Percentiles rank a stretch among this genome's conserved stretches.
phyloP scores from a whole-genome alignment of 768 basidiomycete species.

The Russula sp. region DNA sequence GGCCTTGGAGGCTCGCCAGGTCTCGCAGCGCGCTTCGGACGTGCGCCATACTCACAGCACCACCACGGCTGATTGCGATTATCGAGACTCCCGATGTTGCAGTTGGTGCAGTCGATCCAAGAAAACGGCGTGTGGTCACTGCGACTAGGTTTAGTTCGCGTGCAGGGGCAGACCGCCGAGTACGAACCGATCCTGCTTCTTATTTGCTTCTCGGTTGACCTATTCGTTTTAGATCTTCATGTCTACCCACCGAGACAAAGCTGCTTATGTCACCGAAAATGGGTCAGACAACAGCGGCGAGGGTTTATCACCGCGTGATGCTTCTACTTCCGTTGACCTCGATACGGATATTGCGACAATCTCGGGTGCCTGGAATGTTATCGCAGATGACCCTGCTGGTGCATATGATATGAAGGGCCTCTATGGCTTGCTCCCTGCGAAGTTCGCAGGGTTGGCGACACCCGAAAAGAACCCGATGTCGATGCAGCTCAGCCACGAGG shows the following conservation, averaged over 20 bases:
- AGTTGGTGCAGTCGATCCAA: constrained; percentile 84
- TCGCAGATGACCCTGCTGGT: constrained; percentile 46
- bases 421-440: constrained; percentile 57
- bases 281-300: constrained; percentile 32
- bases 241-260: constrained; percentile 73
- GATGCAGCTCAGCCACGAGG: constrained; percentile 87
- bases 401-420: constrained; percentile 53
- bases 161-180: constrained; percentile 76
- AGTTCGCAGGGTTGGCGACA: constrained; percentile 75
- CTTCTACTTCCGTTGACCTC: constrained; percentile 51
- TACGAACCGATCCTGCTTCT: constrained; percentile 39
- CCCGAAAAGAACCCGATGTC: constrained; percentile 96
- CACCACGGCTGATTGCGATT: constrained; percentile 78
- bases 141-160: constrained; percentile 86
- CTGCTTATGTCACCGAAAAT: constrained; percentile 33
- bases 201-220: constrained; percentile 3
- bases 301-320: constrained; percentile 15
- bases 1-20: constrained; percentile 23
- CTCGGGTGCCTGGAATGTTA: constrained; percentile 70
- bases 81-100: constrained; percentile 87
- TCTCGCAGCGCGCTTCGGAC: constrained; percentile 55
- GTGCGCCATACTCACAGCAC: constrained; percentile 73
- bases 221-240: constrained; percentile 60
- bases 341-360: constrained; percentile 65
- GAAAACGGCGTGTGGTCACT: constrained; percentile 80